phyloP scores from a whole-genome alignment of 2,329 filamentous ascomycete genomes.

The Xylariomycetidae sp. region DNA sequence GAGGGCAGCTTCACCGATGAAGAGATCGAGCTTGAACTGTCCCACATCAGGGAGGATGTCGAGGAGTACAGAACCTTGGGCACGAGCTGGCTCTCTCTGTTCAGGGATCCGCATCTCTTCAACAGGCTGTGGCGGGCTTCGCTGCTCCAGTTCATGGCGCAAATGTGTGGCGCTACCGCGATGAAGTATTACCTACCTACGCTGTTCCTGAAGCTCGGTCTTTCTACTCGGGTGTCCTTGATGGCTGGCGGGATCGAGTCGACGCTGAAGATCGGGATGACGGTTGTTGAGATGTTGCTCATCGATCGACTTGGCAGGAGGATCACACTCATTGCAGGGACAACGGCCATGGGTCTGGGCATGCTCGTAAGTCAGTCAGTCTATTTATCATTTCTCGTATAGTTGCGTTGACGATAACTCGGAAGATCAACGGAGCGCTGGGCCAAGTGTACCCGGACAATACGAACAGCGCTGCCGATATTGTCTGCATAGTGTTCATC shows the following conservation, averaged over 20 bases:
- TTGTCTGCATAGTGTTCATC: constrained; percentile 49
- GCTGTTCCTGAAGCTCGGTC: constrained; percentile 46
- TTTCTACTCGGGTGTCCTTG: constrained; percentile 42
- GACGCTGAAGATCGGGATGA: constrained; percentile 53
- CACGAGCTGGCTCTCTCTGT: constrained; percentile 41
- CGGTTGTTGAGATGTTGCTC: constrained; percentile 51
- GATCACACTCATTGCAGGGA: constrained; percentile 43
- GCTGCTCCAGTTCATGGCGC: constrained; percentile 54
- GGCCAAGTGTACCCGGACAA: constrained; percentile 48
- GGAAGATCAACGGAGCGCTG: constrained; percentile 49
- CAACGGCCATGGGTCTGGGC: constrained; percentile 46
- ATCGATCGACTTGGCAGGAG: constrained; percentile 50
- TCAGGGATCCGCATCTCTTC: constrained; percentile 43
- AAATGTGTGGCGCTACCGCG: constrained; percentile 55
- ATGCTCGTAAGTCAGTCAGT: constrained; percentile 43
- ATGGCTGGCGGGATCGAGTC: constrained; percentile 54
- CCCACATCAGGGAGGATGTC: constrained; percentile 41
- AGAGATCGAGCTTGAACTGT: constrained; percentile 38
- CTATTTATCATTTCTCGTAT: too few relatives aligned
- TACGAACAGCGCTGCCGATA: constrained; percentile 40
- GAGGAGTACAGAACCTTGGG: constrained; percentile 31
- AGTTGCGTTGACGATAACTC: background rate
- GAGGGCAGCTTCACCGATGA: constrained; percentile 34
- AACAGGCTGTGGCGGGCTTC: constrained; percentile 52
- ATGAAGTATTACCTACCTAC: constrained; percentile 58